Evolutionary conservation across 768 basidiomycete genomes (phyloP), one percentile per base, ranked within the genome.

Genomic region (Crucibulum laeve): DNA sequence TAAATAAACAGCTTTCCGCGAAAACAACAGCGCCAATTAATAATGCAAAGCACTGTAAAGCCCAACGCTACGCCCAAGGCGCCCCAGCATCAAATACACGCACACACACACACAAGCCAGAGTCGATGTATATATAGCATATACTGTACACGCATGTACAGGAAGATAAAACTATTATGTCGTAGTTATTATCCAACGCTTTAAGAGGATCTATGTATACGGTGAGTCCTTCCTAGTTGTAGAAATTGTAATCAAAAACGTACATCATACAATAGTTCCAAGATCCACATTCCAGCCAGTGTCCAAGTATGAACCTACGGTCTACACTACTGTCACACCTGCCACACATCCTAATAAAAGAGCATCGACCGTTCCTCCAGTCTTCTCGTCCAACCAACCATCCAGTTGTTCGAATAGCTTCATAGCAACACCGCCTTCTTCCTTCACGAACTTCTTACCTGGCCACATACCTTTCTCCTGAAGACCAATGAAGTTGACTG

Each of bases 381-480:
- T 85, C 54, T 72, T 74, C 54, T 69, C 68, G 21, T 82, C 77
- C 28, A 95, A 65, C 87, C 90, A 91, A 5, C 46, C 59, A 60
- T 95, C 90, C 25, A 96, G 68, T 40, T 73, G 64, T 51, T 83
- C 74, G 52, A 98, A 90, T 43, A 95, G 57, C 46, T 60, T 59
- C 80, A 94, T 87, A 22, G 85, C 78, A 57, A 58, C 71, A 61
- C 65, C 77, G 65, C 62, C 71, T 59, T 60, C 60, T 62, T 65
- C 80, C 61, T 67, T 70, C 18, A 70, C 60, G 5, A 64, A 58
- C 55, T 69, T 68, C 61, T 82, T 88, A 2, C 69, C 90, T 0
- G 90, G 89, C 86, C 87, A 93, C 76, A 92, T 87, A 32, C 79
- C 82, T 46, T 76, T 82, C 70, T 90, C 84, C 62, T 89, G 82